Base-by-base conservation (phyloP, 83 land plant species). In the Thuja plicata region DNA sequence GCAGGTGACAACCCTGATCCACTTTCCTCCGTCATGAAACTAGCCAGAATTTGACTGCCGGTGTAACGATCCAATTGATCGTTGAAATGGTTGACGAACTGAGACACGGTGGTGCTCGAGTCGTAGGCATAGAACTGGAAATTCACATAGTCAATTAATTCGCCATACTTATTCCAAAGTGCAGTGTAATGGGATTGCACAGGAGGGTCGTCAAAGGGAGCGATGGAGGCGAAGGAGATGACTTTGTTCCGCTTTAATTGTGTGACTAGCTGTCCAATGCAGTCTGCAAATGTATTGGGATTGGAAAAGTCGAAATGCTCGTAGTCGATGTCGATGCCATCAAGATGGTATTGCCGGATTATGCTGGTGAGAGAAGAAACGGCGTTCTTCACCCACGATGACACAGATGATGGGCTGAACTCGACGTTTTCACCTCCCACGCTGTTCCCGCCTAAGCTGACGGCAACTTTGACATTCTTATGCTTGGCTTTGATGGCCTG, bases 111-210 rank as follows among this genome's bases (percentile, higher is more conserved):
- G 46, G 94, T 93, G 32, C 82, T 57, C 27, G 88, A 35, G 50
- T 85, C 91, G 60, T 95, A 93, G 3, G 93, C 92, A 80, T 95
- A 95, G 85, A 95, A 95, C 89, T 95, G 95, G 87, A 92, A 95
- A 89, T 92, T 94, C 57, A 95, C 95, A 77, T 91, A 92, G 88
- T 95, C 94, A 0, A 94, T 91, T 0, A 86, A 17, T 35, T 80
- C 37, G 34, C 91, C 87, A 86, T 94, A 90, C 0, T 76, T 76
- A 1, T 27, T 81, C 95, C 95, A 95, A 35, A 95, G 86, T 0
- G 94, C 94, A 60, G 30, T 27, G 89, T 95, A 95, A 60, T 90
- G 89, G 43, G 86, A 74, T 84, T 92, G 91, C 17, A 92, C 94
- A 1, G 60, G 5, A 32, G 73, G 73, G 16, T 85, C 91, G 43